phyloP scores from a whole-genome alignment of 2,329 filamentous ascomycete species.

The Pyrenophora teres region DNA sequence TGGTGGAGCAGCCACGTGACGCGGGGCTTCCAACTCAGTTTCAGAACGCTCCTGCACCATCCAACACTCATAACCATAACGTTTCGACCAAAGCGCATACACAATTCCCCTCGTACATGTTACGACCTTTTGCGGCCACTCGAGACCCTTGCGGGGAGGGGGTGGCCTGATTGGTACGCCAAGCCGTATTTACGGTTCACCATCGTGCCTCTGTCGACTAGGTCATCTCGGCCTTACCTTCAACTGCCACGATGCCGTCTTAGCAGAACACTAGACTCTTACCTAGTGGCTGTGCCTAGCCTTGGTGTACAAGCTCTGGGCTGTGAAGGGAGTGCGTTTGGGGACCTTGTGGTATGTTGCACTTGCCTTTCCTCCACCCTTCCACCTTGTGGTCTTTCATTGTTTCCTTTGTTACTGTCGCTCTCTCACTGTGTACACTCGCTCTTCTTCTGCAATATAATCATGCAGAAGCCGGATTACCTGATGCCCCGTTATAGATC shows the following conservation, averaged over 20 bases:
- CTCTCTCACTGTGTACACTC: background rate
- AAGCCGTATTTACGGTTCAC: background rate
- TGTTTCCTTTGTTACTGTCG: background rate
- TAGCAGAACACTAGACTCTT: slow-evolving; percentile 6
- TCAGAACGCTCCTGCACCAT: background rate
- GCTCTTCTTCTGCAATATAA: background rate
- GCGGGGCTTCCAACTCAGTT: background rate
- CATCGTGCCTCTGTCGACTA: slow-evolving; percentile 3
- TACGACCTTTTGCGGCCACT: background rate
- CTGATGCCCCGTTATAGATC: slow-evolving; percentile 23
- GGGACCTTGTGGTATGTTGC: slow-evolving; percentile 2
- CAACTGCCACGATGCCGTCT: slow-evolving; percentile 1
- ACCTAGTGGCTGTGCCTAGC: slow-evolving; percentile 2
- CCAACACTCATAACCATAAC: background rate
- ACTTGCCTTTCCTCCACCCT: background rate
- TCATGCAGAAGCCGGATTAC: background rate
- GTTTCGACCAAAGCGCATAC: background rate
- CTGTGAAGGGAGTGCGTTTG: background rate
- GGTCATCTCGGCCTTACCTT: slow-evolving; percentile 6
- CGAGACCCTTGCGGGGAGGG: background rate
- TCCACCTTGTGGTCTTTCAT: background rate
- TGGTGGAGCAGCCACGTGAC: background rate
- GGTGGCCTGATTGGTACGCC: background rate
- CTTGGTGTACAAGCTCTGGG: background rate
- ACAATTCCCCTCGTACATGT: background rate